Base-by-base conservation (phyloP, 1,284 basidiomycete genomes). In the Cutaneotrichosporon cutaneum region DNA sequence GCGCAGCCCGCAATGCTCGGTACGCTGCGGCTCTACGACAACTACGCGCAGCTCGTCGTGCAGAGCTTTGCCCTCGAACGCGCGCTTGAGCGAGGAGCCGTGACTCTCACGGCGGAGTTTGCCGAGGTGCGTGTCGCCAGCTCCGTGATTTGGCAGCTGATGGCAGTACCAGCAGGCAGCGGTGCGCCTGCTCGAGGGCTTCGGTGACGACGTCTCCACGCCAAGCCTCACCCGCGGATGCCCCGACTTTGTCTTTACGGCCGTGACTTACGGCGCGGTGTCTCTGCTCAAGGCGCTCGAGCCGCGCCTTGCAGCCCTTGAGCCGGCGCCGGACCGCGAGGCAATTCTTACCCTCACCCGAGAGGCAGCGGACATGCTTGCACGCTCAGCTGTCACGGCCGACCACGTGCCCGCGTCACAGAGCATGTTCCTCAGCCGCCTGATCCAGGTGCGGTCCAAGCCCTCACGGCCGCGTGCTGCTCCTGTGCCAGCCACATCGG, bases 181-280 rank as follows among this genome's bases (percentile, higher is more conserved):
- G 4, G 61, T 64, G 18, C 61, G 63, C 2, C 58, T 75, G 2
- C 67, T 75, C 51, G 56, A 69, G 16, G 58, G 58, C 7, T 70
- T 73, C 54, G 69, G 71, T 21, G 36, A 51, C 16, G 60, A 60
- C 42, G 58, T 66, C 16, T 64, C 70, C 16, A 24, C 42, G 2
- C 27, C 60, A 3, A 54, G 59, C 22, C 45, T 65, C 13, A 60
- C 54, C 11, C 66, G 69, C 22, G 68, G 73, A 14, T 66, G 66
- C 33, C 72, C 72, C 4, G 73, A 75, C 42, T 69, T 72, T 35
- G 58, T 69, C 2, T 68, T 68, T 55, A 73, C 69, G 1, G 67
- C 63, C 32, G 58, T 73, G 1, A 73, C 72, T 13, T 75, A 73
- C 47, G 73, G 70, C 4, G 68, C 68, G 5, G 68, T 69, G 1